Conservation (phyloP, 331 rosid species). For the Phaseolus coccineus region DNA sequence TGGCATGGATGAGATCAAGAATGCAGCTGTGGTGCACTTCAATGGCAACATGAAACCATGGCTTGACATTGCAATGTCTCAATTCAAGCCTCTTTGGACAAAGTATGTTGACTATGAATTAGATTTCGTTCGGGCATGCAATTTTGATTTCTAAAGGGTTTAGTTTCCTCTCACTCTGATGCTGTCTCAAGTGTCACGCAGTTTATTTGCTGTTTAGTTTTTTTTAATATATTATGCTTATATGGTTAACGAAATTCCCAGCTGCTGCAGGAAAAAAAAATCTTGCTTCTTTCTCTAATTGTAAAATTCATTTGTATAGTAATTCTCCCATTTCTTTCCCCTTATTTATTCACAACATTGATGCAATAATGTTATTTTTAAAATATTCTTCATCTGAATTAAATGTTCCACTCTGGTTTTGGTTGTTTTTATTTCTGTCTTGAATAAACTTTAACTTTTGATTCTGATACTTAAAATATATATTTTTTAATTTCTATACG, state of each 20-base stretch:
- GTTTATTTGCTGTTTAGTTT: constrained; percentile 35
- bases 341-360: constrained; percentile 45
- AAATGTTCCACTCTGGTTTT: constrained; percentile 12
- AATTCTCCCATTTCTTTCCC: constrained; percentile 45
- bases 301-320: constrained; percentile 61
- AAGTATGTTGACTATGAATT: constrained; percentile 86
- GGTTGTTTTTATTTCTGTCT: neutral
- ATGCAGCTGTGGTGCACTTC: constrained; percentile 96
- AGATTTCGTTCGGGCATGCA: constrained; percentile 89
- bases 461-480: too few species aligned
- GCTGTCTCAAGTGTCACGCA: constrained; percentile 42
- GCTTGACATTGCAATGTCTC: constrained; percentile 94
- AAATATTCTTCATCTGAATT: constrained; percentile 40
- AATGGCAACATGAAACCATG: constrained; percentile 98
- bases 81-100: constrained; percentile 86
- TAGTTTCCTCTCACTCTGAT: constrained; percentile 36
- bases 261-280: constrained; percentile 46
- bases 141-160: constrained; percentile 68
- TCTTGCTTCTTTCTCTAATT: constrained; percentile 52
- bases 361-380: constrained; percentile 42
- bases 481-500: too few species aligned
- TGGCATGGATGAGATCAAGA: constrained; percentile 75
- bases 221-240: constrained; percentile 30
- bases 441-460: too few species aligned
- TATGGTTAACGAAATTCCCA: constrained; percentile 45